phyloP scores from a whole-genome alignment of 2,329 filamentous ascomycete genomes.

The Cladophialophora carrionii region DNA sequence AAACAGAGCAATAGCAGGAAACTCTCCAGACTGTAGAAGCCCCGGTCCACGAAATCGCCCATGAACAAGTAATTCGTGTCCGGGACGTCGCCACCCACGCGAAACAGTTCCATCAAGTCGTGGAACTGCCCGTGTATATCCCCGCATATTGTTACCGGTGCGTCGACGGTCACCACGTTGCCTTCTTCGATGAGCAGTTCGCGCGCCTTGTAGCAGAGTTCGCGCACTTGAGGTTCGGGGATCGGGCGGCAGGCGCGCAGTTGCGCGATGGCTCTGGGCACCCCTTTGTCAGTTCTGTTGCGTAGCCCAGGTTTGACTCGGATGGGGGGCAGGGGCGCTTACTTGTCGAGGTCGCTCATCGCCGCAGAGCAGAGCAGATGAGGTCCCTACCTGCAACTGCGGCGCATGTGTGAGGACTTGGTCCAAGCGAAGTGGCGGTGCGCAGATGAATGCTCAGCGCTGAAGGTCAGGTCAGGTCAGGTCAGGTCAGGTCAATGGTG shows the following conservation, averaged over 20 bases:
- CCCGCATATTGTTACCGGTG: slow-evolving; percentile 95
- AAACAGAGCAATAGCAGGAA: slow-evolving; percentile 93
- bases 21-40: slow-evolving; percentile 96
- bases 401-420: slow-evolving; percentile 17
- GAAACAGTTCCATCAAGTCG: slow-evolving; percentile 94
- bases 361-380: slow-evolving; percentile 39
- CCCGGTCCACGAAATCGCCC: slow-evolving; percentile 97
- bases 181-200: slow-evolving; percentile 97
- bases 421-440: slow-evolving; percentile 12
- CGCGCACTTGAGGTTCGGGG: slow-evolving; percentile 90
- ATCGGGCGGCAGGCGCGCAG: slow-evolving; percentile 95
- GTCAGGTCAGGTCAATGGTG: neutral
- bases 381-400: slow-evolving; percentile 21
- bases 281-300: neutral
- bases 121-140: slow-evolving; percentile 98
- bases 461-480: neutral
- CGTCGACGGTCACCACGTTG: slow-evolving; percentile 93
- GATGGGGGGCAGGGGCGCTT: slow-evolving; percentile 40
- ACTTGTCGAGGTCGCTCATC: slow-evolving; percentile 97
- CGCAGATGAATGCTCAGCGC: neutral
- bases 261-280: slow-evolving; percentile 82
- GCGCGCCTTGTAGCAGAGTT: slow-evolving; percentile 94
- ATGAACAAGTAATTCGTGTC: slow-evolving; percentile 98
- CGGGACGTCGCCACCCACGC: slow-evolving; percentile 88
- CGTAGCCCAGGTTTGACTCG: neutral